These are phyloP conservation scores for Sporothrix inflata DNA, from an alignment of 2,329 filamentous ascomycete genomes.

Conservation along the genomic window DNA sequence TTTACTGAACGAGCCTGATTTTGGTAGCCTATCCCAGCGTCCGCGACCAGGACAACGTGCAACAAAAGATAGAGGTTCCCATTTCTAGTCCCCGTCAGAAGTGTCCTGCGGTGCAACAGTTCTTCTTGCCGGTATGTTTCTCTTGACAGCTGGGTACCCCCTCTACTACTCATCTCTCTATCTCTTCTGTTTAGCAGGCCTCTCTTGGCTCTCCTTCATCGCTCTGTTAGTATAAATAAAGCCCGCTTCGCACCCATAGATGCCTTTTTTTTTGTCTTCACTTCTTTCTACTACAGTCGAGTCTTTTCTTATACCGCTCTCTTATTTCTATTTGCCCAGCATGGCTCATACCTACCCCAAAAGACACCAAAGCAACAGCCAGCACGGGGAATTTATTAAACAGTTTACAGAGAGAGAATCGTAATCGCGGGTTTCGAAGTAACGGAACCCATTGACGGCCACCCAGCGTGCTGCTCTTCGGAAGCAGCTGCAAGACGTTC, in stretches of 20 bases:
- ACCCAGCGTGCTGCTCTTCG: slow-evolving; percentile 32
- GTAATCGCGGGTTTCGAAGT: slow-evolving; percentile 29
- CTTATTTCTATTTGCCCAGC: background rate
- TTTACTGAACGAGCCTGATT: background rate
- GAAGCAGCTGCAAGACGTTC: slow-evolving; percentile 33
- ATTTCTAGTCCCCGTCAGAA: slow-evolving; percentile 2
- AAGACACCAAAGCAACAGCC: slow-evolving; percentile 22
- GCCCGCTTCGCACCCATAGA: slow-evolving; percentile 14
- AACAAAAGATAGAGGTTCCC: background rate
- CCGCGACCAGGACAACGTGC: background rate
- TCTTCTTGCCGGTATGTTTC: background rate
- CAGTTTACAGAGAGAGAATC: slow-evolving; percentile 29
- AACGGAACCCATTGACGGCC: slow-evolving; percentile 30
- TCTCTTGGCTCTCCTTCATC: background rate
- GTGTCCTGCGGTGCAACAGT: background rate
- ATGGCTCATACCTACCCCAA: background rate
- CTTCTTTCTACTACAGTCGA: slow-evolving; percentile 9
- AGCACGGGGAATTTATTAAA: slow-evolving; percentile 29
- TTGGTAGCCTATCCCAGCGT: background rate
- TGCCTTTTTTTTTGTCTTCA: slow-evolving; percentile 19
- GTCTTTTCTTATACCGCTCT: background rate
- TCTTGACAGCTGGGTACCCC: background rate
- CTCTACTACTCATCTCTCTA: background rate
- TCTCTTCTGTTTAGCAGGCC: background rate
- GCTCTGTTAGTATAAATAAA: slow-evolving; percentile 13